Percentiles rank a stretch among this genome's conserved stretches.
phyloP scores from a whole-genome alignment of 495 filamentous ascomycete genomes.

The Penicillium bovifimosum region DNA sequence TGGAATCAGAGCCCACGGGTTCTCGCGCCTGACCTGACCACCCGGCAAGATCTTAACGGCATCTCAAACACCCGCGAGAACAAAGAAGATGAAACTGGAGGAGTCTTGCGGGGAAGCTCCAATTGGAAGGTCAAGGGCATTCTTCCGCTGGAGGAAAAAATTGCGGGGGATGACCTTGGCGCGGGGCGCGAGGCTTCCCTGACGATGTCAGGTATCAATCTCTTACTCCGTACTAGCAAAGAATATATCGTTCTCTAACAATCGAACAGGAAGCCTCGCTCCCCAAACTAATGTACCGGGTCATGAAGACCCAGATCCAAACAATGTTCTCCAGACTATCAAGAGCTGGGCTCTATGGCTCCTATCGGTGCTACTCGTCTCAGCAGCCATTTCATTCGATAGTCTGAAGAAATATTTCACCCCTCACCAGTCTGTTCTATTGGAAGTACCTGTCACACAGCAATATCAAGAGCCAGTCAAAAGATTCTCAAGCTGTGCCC shows the following conservation, averaged over 20 bases:
- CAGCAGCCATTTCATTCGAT: slow-evolving; percentile 22
- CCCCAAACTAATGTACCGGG: slow-evolving; percentile 5
- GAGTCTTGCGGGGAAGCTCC: background rate
- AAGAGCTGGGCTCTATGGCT: slow-evolving; percentile 26
- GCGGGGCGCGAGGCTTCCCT: slow-evolving; percentile 20
- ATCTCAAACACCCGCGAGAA: slow-evolving; percentile 23
- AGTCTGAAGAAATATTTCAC: slow-evolving; percentile 10
- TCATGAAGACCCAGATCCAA: background rate
- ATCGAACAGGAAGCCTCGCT: slow-evolving; percentile 21
- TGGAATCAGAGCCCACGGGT: slow-evolving; percentile 51
- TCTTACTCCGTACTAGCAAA: background rate
- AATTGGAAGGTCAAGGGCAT: slow-evolving; percentile 12
- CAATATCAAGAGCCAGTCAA: background rate
- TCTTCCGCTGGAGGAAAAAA: slow-evolving; percentile 1
- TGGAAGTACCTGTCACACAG: background rate
- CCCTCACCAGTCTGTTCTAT: background rate
- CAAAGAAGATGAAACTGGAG: slow-evolving; percentile 2
- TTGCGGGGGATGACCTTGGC: slow-evolving; percentile 5
- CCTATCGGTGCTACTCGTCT: slow-evolving; percentile 23
- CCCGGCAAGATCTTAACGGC: slow-evolving; percentile 54
- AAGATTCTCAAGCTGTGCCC: slow-evolving; percentile 21
- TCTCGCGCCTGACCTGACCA: slow-evolving; percentile 50
- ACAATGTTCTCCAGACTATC: slow-evolving; percentile 10
- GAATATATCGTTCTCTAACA: background rate
- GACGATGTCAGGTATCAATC: slow-evolving; percentile 30